phyloP scores from a whole-genome alignment of 768 basidiomycete genomes.

The Megacollybia marginata region DNA sequence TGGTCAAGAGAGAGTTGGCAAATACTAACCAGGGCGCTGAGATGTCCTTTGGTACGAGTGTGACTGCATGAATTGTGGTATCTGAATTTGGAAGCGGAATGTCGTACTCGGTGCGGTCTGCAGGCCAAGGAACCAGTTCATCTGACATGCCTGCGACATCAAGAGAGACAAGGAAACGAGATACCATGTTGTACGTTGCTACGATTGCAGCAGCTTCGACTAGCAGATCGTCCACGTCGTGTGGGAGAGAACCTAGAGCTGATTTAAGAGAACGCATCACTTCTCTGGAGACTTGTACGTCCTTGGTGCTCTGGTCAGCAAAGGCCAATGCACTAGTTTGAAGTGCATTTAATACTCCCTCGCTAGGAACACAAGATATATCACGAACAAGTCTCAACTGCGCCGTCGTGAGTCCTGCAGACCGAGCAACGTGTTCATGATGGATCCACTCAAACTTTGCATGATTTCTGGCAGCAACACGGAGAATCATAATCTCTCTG shows the following conservation, averaged over 20 bases:
- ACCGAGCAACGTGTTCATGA: constrained; percentile 43
- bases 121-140: constrained; percentile 39
- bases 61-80: constrained; percentile 25
- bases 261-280: constrained; percentile 33
- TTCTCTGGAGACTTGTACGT: constrained; percentile 33
- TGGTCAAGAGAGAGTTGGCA: constrained; percentile 42
- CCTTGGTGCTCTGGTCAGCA: constrained; percentile 50
- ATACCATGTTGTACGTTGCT: constrained; percentile 63
- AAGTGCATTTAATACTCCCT: constrained; percentile 35
- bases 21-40: constrained; percentile 45
- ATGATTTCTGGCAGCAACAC: constrained; percentile 42
- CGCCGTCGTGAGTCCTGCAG: constrained; percentile 40
- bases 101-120: constrained; percentile 27
- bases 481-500: constrained; percentile 46
- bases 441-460: constrained; percentile 53
- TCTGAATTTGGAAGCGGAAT: neutral
- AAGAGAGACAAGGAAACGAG: constrained; percentile 52
- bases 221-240: constrained; percentile 33
- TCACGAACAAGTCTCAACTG: constrained; percentile 54
- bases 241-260: constrained; percentile 21
- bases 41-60: constrained; percentile 26
- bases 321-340: constrained; percentile 48
- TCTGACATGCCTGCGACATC: constrained; percentile 52
- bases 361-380: constrained; percentile 25
- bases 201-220: constrained; percentile 49